Conservation (phyloP, 257 asterid species). For the Paulownia fortunei region DNA sequence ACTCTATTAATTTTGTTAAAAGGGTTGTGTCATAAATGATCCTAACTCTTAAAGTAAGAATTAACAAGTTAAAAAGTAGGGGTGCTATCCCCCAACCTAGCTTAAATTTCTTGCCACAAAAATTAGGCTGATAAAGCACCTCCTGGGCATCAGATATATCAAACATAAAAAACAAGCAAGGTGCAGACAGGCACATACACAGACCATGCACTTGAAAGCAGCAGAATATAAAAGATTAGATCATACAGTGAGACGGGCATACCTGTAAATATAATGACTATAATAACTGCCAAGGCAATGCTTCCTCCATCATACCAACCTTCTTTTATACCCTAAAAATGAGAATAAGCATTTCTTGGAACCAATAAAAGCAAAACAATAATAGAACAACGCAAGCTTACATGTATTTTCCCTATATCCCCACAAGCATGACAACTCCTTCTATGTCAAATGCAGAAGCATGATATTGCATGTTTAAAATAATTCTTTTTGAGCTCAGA, state of each 20-base stretch:
- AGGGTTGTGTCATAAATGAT: not conserved
- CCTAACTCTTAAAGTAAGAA: too few species aligned
- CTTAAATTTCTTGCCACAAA: not conserved
- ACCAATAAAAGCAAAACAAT: constrained; percentile 17
- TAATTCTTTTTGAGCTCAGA: not conserved
- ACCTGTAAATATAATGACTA: constrained; percentile 91
- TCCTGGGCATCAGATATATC: not conserved
- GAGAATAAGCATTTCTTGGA: constrained; percentile 25
- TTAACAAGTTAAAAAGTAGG: not conserved
- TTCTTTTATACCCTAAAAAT: constrained; percentile 82
- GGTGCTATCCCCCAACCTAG: not conserved
- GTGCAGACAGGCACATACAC: not conserved
- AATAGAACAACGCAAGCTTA: not conserved
- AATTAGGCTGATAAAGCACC: constrained; percentile 9
- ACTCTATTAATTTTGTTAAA: not conserved
- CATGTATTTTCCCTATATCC: constrained; percentile 18
- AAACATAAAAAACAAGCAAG: constrained; percentile 17
- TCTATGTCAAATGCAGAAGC: constrained; percentile 6
- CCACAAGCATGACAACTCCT: not conserved
- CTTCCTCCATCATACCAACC: constrained; percentile 99
- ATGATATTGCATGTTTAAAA: not conserved
- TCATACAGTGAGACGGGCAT: constrained; percentile 14
- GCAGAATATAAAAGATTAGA: not conserved
- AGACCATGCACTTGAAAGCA: constrained; percentile 15
- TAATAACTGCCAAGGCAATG: constrained; percentile 86